Conservation (phyloP, 345 rosid genomes). For the Eucalyptus albens region DNA sequence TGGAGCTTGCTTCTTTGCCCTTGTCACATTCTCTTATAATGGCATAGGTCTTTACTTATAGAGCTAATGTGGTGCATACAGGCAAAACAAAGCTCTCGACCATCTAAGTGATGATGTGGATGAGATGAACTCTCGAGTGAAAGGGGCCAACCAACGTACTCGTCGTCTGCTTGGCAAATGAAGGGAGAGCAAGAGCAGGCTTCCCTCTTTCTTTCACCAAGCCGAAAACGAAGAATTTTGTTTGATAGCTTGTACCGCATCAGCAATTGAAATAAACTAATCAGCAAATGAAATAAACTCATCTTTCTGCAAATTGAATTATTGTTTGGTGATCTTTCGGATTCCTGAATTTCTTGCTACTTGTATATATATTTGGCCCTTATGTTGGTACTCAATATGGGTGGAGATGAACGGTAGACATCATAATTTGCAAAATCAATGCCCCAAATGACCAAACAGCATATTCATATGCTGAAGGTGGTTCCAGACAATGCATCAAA, state of each 20-base stretch:
- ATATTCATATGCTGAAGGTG: not conserved
- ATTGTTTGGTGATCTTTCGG: not conserved
- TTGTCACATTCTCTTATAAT: not conserved
- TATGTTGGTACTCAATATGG: not conserved
- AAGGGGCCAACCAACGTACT: constrained; percentile 83
- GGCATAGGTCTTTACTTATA: not conserved
- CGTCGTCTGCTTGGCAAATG: constrained; percentile 64
- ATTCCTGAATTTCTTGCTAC: not conserved
- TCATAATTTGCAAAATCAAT: not conserved
- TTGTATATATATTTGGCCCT: not conserved
- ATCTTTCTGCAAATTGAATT: not conserved
- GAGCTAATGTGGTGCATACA: constrained; percentile 11
- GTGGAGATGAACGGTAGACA: not conserved
- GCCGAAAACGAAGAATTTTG: not conserved
- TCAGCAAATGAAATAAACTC: not conserved
- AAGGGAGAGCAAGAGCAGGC: not conserved
- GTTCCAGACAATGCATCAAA: not conserved
- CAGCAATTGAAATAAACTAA: not conserved
- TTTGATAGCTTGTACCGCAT: not conserved
- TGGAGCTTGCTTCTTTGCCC: not conserved
- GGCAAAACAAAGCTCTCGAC: constrained; percentile 90
- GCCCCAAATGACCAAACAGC: not conserved
- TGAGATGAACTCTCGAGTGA: constrained; percentile 66
- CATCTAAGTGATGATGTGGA: constrained; percentile 64
- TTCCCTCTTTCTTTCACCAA: not conserved